These are phyloP conservation scores for Monosporascus sp. DNA, from an alignment of 2,329 filamentous ascomycete genomes.

Conservation along the genomic window DNA sequence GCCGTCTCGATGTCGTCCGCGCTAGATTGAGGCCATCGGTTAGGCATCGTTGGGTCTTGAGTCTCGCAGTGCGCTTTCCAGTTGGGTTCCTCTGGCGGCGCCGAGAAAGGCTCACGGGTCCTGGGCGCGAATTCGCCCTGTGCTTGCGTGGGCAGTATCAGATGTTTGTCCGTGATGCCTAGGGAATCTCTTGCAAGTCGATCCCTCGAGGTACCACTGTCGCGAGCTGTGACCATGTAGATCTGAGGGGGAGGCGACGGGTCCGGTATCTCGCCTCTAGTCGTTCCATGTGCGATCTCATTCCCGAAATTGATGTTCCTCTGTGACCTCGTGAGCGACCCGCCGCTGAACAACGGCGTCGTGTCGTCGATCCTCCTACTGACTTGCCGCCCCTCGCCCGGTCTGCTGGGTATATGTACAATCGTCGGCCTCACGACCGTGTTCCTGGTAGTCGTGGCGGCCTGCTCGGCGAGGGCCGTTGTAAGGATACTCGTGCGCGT, in stretches of 20 bases:
- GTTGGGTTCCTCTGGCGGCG: constrained; percentile 8
- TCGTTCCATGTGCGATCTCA: constrained; percentile 2
- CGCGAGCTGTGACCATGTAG: constrained; percentile 3
- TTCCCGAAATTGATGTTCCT: constrained; percentile 14
- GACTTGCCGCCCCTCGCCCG: constrained; percentile 21
- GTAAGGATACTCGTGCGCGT: constrained; percentile 25
- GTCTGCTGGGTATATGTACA: constrained; percentile 26
- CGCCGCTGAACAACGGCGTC: constrained; percentile 20
- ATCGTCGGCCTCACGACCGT: constrained; percentile 23
- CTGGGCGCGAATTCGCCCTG: constrained; percentile 1
- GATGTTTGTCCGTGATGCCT: constrained; percentile 23
- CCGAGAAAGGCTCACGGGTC: constrained; percentile 1
- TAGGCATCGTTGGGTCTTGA: constrained; percentile 15
- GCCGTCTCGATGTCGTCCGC: constrained; percentile 8
- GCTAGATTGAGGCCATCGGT: constrained; percentile 16
- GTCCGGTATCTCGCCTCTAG: constrained; percentile 4
- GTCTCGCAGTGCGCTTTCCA: constrained; percentile 14
- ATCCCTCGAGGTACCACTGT: constrained; percentile 21
- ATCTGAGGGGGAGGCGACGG: constrained; percentile 7
- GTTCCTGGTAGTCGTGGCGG: constrained; percentile 19
- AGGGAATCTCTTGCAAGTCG: constrained; percentile 18
- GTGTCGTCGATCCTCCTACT: constrained; percentile 20
- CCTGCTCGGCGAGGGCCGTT: constrained; percentile 19
- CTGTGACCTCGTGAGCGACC: constrained; percentile 17
- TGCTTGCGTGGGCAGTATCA: constrained; percentile 13